Conservation (phyloP, 306 rosid species). For the Trifolium subterraneum region DNA sequence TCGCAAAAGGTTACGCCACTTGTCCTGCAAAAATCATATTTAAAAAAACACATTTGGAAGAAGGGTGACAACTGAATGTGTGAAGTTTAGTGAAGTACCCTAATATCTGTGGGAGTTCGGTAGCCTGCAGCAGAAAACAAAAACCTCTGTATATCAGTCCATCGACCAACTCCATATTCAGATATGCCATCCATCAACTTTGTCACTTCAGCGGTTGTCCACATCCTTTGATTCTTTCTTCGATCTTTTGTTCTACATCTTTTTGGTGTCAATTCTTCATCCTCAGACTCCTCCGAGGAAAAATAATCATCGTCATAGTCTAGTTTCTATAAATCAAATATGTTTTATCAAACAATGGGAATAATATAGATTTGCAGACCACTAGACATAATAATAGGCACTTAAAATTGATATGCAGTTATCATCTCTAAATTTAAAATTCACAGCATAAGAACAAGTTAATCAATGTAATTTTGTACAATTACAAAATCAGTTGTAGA, state of each 20-base stretch:
- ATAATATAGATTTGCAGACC: constrained; percentile 21
- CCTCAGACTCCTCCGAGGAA: constrained; percentile 54
- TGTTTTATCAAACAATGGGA: constrained; percentile 19
- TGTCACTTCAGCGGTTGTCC: constrained; percentile 78
- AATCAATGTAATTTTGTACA: constrained; percentile 14
- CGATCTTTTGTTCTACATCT: constrained; percentile 65
- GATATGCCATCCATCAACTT: constrained; percentile 91
- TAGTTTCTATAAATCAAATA: constrained; percentile 47
- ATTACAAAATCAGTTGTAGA: constrained; percentile 10
- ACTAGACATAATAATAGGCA: constrained; percentile 2
- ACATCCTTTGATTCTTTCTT: constrained; percentile 93
- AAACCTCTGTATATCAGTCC: constrained; percentile 85
- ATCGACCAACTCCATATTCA: constrained; percentile 90
- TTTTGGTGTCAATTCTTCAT: constrained; percentile 50
- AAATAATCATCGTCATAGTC: constrained; percentile 54
- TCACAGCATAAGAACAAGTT: neutral
- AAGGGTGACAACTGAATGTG: constrained; percentile 25
- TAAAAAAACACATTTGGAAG: constrained; percentile 37
- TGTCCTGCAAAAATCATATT: constrained; percentile 69
- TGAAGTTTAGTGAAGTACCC: constrained; percentile 60
- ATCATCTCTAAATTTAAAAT: constrained; percentile 8
- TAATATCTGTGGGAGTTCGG: constrained; percentile 94
- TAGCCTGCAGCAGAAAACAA: constrained; percentile 70
- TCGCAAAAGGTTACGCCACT: constrained; percentile 91
- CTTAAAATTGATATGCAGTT: neutral